A percentile compares a stretch with the other conserved stretches of the same genome.
Conservation (phyloP, 306 rosid species). For the Glycine soja region DNA sequence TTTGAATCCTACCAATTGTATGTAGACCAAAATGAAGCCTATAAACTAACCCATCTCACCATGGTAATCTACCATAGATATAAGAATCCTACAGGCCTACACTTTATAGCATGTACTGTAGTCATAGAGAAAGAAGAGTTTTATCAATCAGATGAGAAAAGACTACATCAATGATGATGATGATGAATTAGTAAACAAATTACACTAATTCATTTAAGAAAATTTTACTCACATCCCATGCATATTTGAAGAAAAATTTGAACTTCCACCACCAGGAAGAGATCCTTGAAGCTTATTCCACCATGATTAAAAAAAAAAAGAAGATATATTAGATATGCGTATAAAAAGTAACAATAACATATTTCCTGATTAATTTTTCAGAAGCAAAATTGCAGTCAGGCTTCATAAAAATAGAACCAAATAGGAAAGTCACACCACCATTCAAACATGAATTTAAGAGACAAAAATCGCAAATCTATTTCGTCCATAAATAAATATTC, state of each 20-base stretch:
- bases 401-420: conserved; percentile 17
- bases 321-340: too few species aligned
- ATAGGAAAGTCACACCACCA: conserved; percentile 1
- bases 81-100: neutral
- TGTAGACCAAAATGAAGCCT: conserved; percentile 18
- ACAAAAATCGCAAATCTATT: conserved; percentile 31
- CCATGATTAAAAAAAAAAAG: neutral
- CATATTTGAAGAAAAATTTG: conserved; percentile 49
- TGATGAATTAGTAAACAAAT: neutral
- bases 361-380: neutral
- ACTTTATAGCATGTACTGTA: neutral
- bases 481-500: conserved; percentile 37
- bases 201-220: neutral
- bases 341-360: too few species aligned
- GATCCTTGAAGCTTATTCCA: conserved; percentile 86
- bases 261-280: conserved; percentile 64
- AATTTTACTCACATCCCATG: conserved; percentile 66
- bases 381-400: conserved; percentile 1
- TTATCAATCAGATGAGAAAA: neutral
- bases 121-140: neutral
- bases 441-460: conserved; percentile 29
- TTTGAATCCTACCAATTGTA: conserved; percentile 18
- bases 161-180: conserved; percentile 20
- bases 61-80: neutral
- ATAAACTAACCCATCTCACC: neutral